Evolutionary conservation across 306 rosid genomes (phyloP).

Genomic region (Amphicarpaea edgeworthii): DNA sequence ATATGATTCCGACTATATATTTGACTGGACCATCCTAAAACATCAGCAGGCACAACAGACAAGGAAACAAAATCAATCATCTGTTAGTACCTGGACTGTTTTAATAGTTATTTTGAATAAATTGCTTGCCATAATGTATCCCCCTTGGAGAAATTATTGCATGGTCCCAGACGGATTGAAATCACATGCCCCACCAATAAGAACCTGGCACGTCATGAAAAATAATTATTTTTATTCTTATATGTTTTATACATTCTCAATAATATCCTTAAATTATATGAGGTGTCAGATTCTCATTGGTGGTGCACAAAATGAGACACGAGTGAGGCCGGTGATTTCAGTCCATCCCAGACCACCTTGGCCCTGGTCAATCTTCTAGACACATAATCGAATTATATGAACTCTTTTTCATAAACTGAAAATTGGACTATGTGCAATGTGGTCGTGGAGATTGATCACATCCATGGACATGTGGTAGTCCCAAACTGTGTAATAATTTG

Average conservation of each 20-base stretch:
- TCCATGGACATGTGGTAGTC: background rate
- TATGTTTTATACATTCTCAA: no score
- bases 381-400: background rate
- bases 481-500: no score
- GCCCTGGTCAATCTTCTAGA: background rate
- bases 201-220: no score
- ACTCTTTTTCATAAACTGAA: background rate
- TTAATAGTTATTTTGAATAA: slow-evolving; percentile 12
- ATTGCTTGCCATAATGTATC: slow-evolving; percentile 10
- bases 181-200: no score
- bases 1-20: slow-evolving; percentile 65
- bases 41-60: slow-evolving; percentile 61
- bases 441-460: background rate
- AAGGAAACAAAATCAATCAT: slow-evolving; percentile 51
- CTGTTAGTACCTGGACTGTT: slow-evolving; percentile 51
- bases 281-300: no score
- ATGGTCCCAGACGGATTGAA: background rate
- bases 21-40: slow-evolving; percentile 88
- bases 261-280: no score
- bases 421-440: background rate
- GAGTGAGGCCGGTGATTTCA: no score
- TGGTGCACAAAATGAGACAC: no score
- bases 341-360: no score
- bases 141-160: background rate
- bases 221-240: no score